These are phyloP conservation scores for Trichoderma pleuroti DNA, from an alignment of 2,329 filamentous ascomycete genomes.

Conservation along the genomic window DNA sequence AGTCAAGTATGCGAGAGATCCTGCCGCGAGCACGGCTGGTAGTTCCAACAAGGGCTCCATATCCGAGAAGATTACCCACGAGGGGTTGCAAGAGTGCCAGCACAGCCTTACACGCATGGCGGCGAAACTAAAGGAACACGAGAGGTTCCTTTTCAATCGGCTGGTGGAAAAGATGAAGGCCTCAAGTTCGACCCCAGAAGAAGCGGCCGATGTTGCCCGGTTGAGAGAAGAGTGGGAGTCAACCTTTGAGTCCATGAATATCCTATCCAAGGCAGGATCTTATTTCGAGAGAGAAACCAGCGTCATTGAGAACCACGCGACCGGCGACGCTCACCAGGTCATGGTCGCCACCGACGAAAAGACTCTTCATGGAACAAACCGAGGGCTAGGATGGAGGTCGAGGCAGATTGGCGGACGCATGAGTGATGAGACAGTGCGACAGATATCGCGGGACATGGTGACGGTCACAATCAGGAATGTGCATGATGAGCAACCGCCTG, in stretches of 20 bases:
- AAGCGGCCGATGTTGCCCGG: neutral
- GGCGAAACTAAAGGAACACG: neutral
- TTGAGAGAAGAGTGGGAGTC: slow-evolving; percentile 20
- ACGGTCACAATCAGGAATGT: neutral
- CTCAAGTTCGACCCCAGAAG: neutral
- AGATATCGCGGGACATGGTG: slow-evolving; percentile 20
- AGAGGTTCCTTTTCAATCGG: neutral
- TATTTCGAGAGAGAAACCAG: slow-evolving; percentile 20
- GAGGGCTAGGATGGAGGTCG: slow-evolving; percentile 19
- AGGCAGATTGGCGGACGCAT: slow-evolving; percentile 23
- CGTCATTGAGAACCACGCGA: slow-evolving; percentile 24
- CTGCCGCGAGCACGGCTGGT: neutral
- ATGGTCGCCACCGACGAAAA: slow-evolving; percentile 23
- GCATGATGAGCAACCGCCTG: neutral
- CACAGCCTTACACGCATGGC: neutral
- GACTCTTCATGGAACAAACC: slow-evolving; percentile 23
- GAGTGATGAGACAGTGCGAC: slow-evolving; percentile 20
- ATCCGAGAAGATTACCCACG: neutral
- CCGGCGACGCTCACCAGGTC: slow-evolving; percentile 23
- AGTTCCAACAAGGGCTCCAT: neutral
- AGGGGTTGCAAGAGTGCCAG: neutral
- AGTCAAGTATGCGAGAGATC: neutral
- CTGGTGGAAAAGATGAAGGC: neutral
- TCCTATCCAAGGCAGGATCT: slow-evolving; percentile 17
- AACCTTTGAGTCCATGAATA: slow-evolving; percentile 17